Base-by-base conservation (phyloP, 2,329 filamentous ascomycete species). In the Colletotrichum sp. region DNA sequence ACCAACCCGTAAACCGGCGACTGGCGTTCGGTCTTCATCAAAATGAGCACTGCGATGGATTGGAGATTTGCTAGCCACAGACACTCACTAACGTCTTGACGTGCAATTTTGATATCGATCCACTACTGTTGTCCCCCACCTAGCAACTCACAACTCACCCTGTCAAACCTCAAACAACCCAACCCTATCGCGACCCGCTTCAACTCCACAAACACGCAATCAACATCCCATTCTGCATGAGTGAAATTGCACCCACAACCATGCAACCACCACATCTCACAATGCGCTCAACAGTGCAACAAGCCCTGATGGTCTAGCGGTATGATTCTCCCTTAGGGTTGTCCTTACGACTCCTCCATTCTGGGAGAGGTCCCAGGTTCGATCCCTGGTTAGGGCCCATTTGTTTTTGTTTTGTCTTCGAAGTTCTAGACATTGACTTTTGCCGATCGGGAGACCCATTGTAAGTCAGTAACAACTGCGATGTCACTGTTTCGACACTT, bases 361-460 rank as follows among this genome's bases (percentile, higher is more conserved):
- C 5, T 62, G 59, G 59, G 59, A 62, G 59, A 62, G 59, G 59
- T 62, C 59, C 59, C 59, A 62, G 59, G 59, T 62, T 62, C 59
- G 28, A 62, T 62, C 59, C 59, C 59, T 62, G 59, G 59, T 62
- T 62, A 62, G 59, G 59, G 59, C 59, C 59, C 18, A 59, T 24
- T 16, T 3, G 8, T n/a, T 62, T 62, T 62, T 62, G 28, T 9
- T n/a, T 8, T 32, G 3, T 59, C 26, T 30, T 59, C 8, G 15
- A 16, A 59, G 18, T 12, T 49, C 9, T 9, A 6, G 9, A 49
- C 6, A 12, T n/a, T 12, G 18, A n/a, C 39, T 49, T n/a, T 49
- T 12, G 18, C 9, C 5, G 39, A 8, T 8, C 5, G 18, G 39
- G 18, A 49, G 39, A 49, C 18, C 5, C 44, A 5, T 52, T 24